Base-by-base conservation (phyloP, 441 rosid species). In the Metrosideros polymorpha region DNA sequence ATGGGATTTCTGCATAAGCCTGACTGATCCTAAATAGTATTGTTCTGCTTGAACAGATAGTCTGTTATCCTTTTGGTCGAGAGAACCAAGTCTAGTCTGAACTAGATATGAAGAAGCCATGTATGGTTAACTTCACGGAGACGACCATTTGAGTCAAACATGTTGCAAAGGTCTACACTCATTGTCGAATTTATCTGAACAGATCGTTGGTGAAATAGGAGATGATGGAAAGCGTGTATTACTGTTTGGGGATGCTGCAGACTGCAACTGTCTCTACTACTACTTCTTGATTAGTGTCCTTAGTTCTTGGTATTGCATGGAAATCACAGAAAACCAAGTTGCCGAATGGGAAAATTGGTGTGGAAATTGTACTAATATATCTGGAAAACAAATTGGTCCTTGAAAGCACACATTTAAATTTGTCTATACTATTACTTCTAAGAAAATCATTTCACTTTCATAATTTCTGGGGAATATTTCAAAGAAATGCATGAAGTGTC, bases 1-100 rank as follows among this genome's bases (percentile, higher is more conserved):
- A 22, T 87, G 89, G 87, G 87, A 85, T 22, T 85, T 87, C 82
- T 85, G 87, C 82, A 52, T 43, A 54, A 82, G 54, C 59, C 82
- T 82, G 8, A 54, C 79, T 0, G 45, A 53, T 42, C 59, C 53
- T 43, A 27, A 83, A 71, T 82, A 42, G 76, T 29, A 4, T 32
- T 35, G 25, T 32, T 53, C 24, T 15, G 27, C 43, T 63, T 63
- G 25, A 63, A 63, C 32, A 30, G 76, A 63, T 32, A 17, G 76
- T 63, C 76, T 18, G 76, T 63, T 32, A 18, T 32, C 32, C 76
- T 63, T 32, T 18, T 32, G 32, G 76, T 32, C 76, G 22, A 63
- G 43, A 32, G 43, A 63, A 9, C 13, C 76, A 7, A 63, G 76
- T 63, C 43, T 7, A 32, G 32, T 63, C 76, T 63, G 76, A 63